Percentiles rank a stretch among this genome's conserved stretches.
These are phyloP conservation scores for Cymbidium sinense DNA, from an alignment of 106 monocot genomes.

Conservation along the genomic window DNA sequence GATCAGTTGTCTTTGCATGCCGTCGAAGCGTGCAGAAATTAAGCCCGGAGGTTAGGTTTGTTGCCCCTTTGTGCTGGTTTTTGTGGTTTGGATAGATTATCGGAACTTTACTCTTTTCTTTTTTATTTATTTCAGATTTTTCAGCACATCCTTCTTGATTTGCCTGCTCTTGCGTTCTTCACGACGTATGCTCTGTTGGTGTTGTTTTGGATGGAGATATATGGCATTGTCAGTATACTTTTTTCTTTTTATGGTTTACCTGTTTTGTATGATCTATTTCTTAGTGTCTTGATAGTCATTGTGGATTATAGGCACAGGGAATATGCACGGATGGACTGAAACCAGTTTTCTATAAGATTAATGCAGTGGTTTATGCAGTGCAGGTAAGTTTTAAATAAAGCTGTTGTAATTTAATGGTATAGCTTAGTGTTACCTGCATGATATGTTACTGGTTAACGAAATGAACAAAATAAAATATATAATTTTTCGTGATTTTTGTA, in stretches of 20 bases:
- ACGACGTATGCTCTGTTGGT: slow-evolving; percentile 85
- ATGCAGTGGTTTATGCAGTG: slow-evolving; percentile 56
- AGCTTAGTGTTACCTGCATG: no score
- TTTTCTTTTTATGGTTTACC: neutral
- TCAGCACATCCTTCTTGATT: slow-evolving; percentile 74
- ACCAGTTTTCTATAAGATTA: slow-evolving; percentile 60
- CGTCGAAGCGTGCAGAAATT: slow-evolving; percentile 56
- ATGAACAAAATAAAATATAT: no score
- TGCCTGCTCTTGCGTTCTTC: slow-evolving; percentile 84
- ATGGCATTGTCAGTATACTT: slow-evolving; percentile 53
- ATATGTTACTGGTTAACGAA: no score
- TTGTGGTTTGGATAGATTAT: neutral
- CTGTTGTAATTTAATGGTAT: no score
- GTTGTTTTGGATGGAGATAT: slow-evolving; percentile 95
- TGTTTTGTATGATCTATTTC: neutral
- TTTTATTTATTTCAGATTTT: slow-evolving; percentile 41
- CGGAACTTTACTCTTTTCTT: neutral
- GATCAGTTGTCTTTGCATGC: slow-evolving; percentile 67
- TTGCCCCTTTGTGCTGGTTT: neutral
- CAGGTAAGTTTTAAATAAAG: slow-evolving; percentile 34
- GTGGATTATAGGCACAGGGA: slow-evolving; percentile 51
- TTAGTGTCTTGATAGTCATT: slow-evolving; percentile 10
- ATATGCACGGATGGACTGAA: slow-evolving; percentile 72
- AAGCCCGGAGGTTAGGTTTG: slow-evolving; percentile 48
- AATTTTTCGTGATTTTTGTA: no score